These are phyloP conservation scores for Venturia asperata DNA, from an alignment of 2,329 filamentous ascomycete genomes.

Conservation along the genomic window DNA sequence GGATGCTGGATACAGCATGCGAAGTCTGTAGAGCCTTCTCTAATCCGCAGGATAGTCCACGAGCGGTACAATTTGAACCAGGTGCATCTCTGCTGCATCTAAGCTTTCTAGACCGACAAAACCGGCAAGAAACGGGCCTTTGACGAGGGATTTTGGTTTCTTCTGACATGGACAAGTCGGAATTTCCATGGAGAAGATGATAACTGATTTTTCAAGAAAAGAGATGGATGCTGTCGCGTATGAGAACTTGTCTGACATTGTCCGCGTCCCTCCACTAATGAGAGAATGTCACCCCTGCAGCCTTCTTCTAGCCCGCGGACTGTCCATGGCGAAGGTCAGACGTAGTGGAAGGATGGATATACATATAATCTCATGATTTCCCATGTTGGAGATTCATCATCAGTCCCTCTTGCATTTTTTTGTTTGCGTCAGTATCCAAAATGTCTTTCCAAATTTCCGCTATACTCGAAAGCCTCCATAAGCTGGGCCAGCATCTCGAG, in stretches of 20 bases:
- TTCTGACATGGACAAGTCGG: neutral
- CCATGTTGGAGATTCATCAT: too few relatives aligned
- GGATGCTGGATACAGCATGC: neutral
- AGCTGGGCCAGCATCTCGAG: neutral
- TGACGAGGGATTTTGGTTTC: slow-evolving; percentile 17
- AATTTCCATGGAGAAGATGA: neutral
- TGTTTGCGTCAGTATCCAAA: neutral
- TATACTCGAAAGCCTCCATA: neutral
- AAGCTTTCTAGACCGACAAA: slow-evolving; percentile 28
- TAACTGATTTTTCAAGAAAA: neutral
- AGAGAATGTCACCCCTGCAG: neutral
- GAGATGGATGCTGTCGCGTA: neutral
- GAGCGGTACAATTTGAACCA: slow-evolving; percentile 27
- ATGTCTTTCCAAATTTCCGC: neutral
- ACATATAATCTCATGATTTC: neutral
- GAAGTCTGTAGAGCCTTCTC: slow-evolving; percentile 10
- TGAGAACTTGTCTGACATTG: neutral
- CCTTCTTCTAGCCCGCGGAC: neutral
- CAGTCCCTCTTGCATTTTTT: neutral
- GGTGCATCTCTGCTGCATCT: slow-evolving; percentile 26
- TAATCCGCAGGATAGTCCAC: slow-evolving; percentile 24
- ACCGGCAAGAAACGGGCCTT: slow-evolving; percentile 26
- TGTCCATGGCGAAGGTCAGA: neutral
- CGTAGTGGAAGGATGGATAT: neutral
- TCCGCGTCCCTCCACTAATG: neutral